Evolutionary conservation across 208 protist species (phyloP), one percentile per base, ranked within the genome.

Genomic region (Borovskyia barvae): DNA sequence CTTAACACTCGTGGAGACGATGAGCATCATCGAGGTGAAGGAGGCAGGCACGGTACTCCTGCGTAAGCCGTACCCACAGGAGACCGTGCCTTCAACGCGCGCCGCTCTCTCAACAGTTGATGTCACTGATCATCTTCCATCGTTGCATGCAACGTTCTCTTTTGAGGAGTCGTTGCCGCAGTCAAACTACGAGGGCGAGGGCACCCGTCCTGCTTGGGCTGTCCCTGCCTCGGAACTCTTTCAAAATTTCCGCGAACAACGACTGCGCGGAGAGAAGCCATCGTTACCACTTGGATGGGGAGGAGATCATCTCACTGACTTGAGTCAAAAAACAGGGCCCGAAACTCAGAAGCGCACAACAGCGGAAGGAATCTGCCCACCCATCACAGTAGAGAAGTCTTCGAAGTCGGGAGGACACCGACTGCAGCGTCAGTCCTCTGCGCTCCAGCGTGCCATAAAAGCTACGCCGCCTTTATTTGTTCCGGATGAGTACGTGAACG

Each of bases 1-100:
- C 7, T 50, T 85, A 8, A 69, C 72, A 0, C 45, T 93, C 12
- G 67, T 64, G n/a, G 69, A 68, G 26, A 43, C 68, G 28, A 87
- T 90, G 80, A 29, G 60, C 25, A 11, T 93, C 12, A 40, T 68
- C 26, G 66, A 55, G 28, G 58, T 74, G 24, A 15, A 25, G 8
- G 63, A 50, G 0, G 42, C 46, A 0, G 61, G 63, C 8, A 51
- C 42, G 9, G 40, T 83, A 9, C n/a, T 80, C 30, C 39, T 59
- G 39, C 62, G 64, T 19, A 71, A 72, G 33, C 15, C 5, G n/a
- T n/a, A n/a, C n/a, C n/a, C 6, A 14, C 22, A 20, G 2, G 28
- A 47, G 1, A n/a, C 39, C 9, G 19, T 28, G 14, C 22, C 24
- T 15, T 2, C 49, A 15, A 20, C 30, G 12, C 29, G 32, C 7